Base-by-base conservation (phyloP, 306 rosid genomes). In the Dryas alaskensis region DNA sequence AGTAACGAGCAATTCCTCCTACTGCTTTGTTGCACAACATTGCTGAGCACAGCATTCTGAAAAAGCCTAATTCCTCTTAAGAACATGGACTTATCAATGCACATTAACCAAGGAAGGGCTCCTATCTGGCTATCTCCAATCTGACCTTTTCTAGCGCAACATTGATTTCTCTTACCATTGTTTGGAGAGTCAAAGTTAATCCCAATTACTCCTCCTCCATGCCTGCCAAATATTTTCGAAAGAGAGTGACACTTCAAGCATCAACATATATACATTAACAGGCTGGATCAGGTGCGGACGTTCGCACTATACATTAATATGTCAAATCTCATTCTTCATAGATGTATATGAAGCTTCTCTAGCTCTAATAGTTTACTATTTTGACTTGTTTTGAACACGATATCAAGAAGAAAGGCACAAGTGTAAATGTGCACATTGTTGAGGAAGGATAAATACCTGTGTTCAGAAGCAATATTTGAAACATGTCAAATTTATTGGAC, bases 141-240 rank as follows among this genome's bases (percentile, higher is more conserved):
- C 71, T 25, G 71, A 47, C 4, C 11, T 46, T 25, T 3, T 47
- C n/a, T 37, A 22, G 42, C 0, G 0, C 40, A 67, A 13, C 22
- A 43, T 67, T 48, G 72, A 67, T 25, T 67, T 19, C 3, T 0
- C 70, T 5, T 46, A 4, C 16, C 12, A 37, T 39, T 68, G 73
- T 68, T 37, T 31, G 10, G 31, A 1, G 52, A 16, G 7, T 14
- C 51, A 5, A 51, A 51, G 27, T 37, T 14, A n/a, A 39, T 39
- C 49, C 46, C 31, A 51, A 53, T 1, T 3, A 40, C 63, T 69
- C 50, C 7, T 61, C 25, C 3, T 53, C 51, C 7, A 10, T 2
- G 2, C 74, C 63, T 53, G 51, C 44, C 51, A 40, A 67, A 13
- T 60, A 68, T 1, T 52, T 52, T 69, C 62, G 39, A 39, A 69